A percentile compares a stretch with the other conserved stretches of the same genome.
These are phyloP conservation scores for Nyctanthes arbortristis DNA, from an alignment of 257 asterid species.

Conservation along the genomic window DNA sequence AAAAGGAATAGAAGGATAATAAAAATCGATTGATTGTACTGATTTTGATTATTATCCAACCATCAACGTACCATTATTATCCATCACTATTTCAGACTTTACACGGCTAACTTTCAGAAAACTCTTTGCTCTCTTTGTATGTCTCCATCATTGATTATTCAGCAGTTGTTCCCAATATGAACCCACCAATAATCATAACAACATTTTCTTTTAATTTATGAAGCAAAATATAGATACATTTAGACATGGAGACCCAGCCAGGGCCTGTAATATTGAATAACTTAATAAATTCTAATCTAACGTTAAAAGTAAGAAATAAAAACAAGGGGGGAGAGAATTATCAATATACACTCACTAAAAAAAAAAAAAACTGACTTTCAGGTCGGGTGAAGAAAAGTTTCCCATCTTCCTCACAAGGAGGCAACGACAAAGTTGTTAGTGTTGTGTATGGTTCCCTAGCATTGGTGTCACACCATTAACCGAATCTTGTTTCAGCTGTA, in stretches of 20 bases:
- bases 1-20: too few relatives aligned
- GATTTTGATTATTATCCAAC: too few relatives aligned
- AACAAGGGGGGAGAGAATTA: constrained; percentile 3
- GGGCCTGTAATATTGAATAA: constrained; percentile 11
- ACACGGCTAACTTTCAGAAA: too few relatives aligned
- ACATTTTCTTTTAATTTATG: constrained; percentile 13
- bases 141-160: too few relatives aligned
- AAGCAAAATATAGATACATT: constrained; percentile 23
- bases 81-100: too few relatives aligned
- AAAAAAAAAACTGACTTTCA: neutral
- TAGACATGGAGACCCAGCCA: constrained; percentile 8
- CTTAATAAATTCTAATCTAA: constrained; percentile 19
- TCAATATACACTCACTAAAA: constrained; percentile 12
- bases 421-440: constrained; percentile 27
- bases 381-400: neutral
- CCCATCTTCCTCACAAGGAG: constrained; percentile 8
- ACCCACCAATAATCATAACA: neutral
- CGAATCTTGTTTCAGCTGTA: constrained; percentile 45
- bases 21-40: too few relatives aligned
- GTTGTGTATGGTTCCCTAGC: constrained; percentile 17
- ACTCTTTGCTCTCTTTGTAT: too few relatives aligned
- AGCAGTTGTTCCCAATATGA: neutral
- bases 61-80: too few relatives aligned
- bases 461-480: constrained; percentile 23
- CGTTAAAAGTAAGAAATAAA: neutral